Conservation (phyloP, 2,329 filamentous ascomycete genomes). For the Fulvia fulva region DNA sequence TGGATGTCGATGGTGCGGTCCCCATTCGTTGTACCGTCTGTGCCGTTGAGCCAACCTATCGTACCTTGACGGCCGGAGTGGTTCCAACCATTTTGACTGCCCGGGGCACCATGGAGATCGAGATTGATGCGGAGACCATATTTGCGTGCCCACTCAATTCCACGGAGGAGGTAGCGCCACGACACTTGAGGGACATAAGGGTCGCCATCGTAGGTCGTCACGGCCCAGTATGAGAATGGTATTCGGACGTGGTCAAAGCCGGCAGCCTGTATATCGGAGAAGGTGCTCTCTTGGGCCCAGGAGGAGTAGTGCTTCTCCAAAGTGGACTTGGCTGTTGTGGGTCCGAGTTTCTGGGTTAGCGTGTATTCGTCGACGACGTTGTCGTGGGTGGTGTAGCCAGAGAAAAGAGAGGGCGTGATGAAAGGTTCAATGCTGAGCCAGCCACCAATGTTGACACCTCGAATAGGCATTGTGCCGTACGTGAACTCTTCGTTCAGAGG, state of each 20-base stretch:
- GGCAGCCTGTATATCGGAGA: conserved; percentile 76
- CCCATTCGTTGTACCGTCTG: conserved; percentile 71
- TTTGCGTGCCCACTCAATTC: conserved; percentile 89
- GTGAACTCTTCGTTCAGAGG: conserved; percentile 72
- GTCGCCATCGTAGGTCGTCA: conserved; percentile 77
- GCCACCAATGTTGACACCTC: conserved; percentile 88
- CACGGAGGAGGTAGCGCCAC: conserved; percentile 90
- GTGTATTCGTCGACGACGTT: conserved; percentile 86
- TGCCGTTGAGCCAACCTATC: conserved; percentile 89
- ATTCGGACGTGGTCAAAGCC: conserved; percentile 97
- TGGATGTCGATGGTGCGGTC: conserved; percentile 84
- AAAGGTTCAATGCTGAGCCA: conserved; percentile 95
- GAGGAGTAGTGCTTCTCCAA: conserved; percentile 90
- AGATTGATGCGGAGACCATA: conserved; percentile 90
- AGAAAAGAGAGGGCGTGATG: conserved; percentile 89
- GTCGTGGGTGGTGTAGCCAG: conserved; percentile 57
- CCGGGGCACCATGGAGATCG: conserved; percentile 85
- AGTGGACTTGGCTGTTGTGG: conserved; percentile 57
- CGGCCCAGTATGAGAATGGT: conserved; percentile 91
- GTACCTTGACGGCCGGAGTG: conserved; percentile 79
- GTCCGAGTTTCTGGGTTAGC: conserved; percentile 66
- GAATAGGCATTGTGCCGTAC: conserved; percentile 73
- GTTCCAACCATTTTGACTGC: conserved; percentile 97
- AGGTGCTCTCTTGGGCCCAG: conserved; percentile 81
- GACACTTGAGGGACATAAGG: conserved; percentile 82